A percentile compares a stretch with the other conserved stretches of the same genome.
phyloP scores from a whole-genome alignment of 371 early-diverging fungal species.

The Mucor velutinosus region DNA sequence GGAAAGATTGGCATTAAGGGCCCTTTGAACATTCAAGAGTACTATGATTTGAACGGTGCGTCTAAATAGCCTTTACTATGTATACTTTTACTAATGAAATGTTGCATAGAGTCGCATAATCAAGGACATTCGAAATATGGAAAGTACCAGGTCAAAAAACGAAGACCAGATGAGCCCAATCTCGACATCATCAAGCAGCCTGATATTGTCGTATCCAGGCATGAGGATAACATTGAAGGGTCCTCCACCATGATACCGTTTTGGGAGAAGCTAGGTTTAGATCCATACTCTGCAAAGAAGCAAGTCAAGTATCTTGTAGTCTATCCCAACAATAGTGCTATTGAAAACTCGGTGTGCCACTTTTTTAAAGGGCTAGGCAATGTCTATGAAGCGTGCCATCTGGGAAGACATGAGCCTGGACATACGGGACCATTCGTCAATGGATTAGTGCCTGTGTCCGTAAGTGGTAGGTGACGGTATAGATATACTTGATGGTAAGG shows the following conservation, averaged over 20 bases:
- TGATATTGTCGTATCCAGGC: conserved; percentile 45
- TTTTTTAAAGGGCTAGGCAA: conserved; percentile 50
- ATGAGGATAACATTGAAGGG: conserved; percentile 47
- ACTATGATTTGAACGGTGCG: conserved; percentile 30
- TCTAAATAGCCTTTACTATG: too few species aligned
- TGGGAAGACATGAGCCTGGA: conserved; percentile 43
- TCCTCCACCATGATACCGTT: conserved; percentile 46
- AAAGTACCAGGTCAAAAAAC: conserved; percentile 52
- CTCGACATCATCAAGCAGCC: conserved; percentile 37
- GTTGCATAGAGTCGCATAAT: conserved; percentile 26
- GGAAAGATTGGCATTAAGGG: conserved; percentile 29
- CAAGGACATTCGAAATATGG: conserved; percentile 54
- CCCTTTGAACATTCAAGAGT: conserved; percentile 33
- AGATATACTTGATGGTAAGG: background rate
- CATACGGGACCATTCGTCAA: conserved; percentile 25
- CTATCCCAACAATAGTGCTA: conserved; percentile 38
- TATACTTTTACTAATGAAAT: background rate
- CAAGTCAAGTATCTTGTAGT: conserved; percentile 38
- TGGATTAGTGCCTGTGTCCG: conserved; percentile 41
- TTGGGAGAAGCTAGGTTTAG: conserved; percentile 40
- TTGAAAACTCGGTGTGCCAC: conserved; percentile 31
- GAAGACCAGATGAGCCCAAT: conserved; percentile 39
- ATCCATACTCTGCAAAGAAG: too few species aligned
- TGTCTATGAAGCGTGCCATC: conserved; percentile 37
- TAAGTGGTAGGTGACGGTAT: conserved; percentile 14